phyloP scores from a whole-genome alignment of 257 asterid species.

The Scutellaria minor region DNA sequence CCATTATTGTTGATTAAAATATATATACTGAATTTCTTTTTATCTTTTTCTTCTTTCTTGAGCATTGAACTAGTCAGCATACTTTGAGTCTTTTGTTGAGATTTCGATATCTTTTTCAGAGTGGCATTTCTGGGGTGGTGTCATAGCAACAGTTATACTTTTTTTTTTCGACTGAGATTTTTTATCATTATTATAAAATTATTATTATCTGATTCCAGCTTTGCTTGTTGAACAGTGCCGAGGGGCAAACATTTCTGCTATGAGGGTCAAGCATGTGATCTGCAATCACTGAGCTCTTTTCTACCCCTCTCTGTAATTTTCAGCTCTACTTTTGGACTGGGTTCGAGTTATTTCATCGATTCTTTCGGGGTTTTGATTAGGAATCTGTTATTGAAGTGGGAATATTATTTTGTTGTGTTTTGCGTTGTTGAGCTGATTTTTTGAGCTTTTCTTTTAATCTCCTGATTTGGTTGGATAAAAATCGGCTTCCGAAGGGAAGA shows the following conservation, averaged over 20 bases:
- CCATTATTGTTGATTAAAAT: constrained; percentile 20
- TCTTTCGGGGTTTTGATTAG: constrained; percentile 25
- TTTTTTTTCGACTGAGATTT: constrained; percentile 38
- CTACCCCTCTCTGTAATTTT: constrained; percentile 37
- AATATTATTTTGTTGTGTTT: constrained; percentile 34
- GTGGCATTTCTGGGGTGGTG: constrained; percentile 44
- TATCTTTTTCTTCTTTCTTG: constrained; percentile 22
- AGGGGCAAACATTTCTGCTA: constrained; percentile 34
- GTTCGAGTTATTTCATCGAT: constrained; percentile 30
- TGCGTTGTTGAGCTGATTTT: constrained; percentile 42
- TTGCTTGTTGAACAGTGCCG: constrained; percentile 42
- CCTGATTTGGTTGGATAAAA: constrained; percentile 26
- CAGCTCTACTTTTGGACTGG: constrained; percentile 37
- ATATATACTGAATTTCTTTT: neutral
- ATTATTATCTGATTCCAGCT: constrained; percentile 41
- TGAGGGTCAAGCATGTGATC: constrained; percentile 57
- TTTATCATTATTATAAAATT: constrained; percentile 2
- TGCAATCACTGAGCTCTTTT: constrained; percentile 40
- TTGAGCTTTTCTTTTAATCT: constrained; percentile 31
- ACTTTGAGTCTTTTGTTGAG: constrained; percentile 42
- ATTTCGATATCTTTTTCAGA: constrained; percentile 46
- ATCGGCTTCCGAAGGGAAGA: constrained; percentile 32
- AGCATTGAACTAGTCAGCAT: constrained; percentile 56
- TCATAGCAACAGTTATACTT: constrained; percentile 33
- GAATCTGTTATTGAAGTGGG: constrained; percentile 31